These are phyloP conservation scores for Rhizopogon roseolus DNA, from an alignment of 768 basidiomycete genomes.

Conservation along the genomic window DNA sequence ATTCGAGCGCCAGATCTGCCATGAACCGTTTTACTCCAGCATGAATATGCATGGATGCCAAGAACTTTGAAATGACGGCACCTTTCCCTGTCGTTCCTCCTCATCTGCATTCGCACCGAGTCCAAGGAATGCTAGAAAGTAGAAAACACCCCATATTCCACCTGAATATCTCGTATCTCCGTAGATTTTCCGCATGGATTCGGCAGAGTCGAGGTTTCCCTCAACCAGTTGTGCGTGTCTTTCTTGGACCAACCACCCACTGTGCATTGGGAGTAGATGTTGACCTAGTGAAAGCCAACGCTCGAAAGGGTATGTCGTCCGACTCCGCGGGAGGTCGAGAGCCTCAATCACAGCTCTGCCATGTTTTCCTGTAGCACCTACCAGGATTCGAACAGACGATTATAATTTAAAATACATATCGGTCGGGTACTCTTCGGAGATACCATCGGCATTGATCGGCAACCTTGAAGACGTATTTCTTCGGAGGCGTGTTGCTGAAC, in stretches of 20 bases:
- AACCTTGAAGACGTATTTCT: too few species aligned
- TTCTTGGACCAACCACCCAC: constrained; percentile 14
- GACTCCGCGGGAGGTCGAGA: constrained; percentile 6
- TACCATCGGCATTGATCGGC: too few species aligned
- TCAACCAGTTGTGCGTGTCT: constrained; percentile 29
- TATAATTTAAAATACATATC: too few species aligned
- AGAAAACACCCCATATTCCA: constrained; percentile 36
- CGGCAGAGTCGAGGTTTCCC: constrained; percentile 28
- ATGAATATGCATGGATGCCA: not conserved
- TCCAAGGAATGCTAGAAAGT: constrained; percentile 35
- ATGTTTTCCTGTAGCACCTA: constrained; percentile 35
- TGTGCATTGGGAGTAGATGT: constrained; percentile 23
- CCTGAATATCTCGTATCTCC: constrained; percentile 25
- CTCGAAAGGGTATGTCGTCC: constrained; percentile 19
- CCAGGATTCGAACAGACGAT: not conserved
- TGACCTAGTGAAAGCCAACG: constrained; percentile 34
- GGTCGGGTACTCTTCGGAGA: too few species aligned
- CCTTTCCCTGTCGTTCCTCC: constrained; percentile 37
- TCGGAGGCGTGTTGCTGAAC: too few species aligned
- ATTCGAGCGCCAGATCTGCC: constrained; percentile 34
- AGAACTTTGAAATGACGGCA: constrained; percentile 3
- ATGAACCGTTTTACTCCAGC: constrained; percentile 18
- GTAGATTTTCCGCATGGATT: constrained; percentile 28
- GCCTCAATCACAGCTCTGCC: constrained; percentile 29
- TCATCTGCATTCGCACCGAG: constrained; percentile 35